phyloP scores from a whole-genome alignment of 2,329 filamentous ascomycete species.

The Boeremia exigua region DNA sequence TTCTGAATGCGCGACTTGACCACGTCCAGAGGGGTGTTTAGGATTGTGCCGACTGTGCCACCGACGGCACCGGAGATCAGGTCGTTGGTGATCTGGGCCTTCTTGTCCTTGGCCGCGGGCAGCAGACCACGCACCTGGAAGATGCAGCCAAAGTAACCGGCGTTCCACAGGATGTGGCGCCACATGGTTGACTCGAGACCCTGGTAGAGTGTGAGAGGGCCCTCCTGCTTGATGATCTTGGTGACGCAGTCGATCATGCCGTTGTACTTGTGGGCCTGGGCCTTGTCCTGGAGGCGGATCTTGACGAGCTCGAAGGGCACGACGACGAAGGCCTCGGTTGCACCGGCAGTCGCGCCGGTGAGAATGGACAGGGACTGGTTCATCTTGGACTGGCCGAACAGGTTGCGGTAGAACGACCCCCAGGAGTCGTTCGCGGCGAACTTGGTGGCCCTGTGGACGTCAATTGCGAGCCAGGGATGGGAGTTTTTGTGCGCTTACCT shows the following conservation, averaged over 20 bases:
- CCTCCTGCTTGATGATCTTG: slow-evolving; percentile 85
- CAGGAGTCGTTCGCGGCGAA: slow-evolving; percentile 99
- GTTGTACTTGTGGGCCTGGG: slow-evolving; percentile 85
- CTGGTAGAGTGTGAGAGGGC: slow-evolving; percentile 89
- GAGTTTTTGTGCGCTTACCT: slow-evolving; percentile 48
- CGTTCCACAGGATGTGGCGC: slow-evolving; percentile 94
- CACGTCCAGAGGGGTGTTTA: slow-evolving; percentile 97
- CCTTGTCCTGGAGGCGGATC: slow-evolving; percentile 95
- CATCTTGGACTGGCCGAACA: slow-evolving; percentile 86
- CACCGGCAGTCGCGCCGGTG: slow-evolving; percentile 92
- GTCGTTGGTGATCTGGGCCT: slow-evolving; percentile 82
- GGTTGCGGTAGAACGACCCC: slow-evolving; percentile 89
- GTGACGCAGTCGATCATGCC: slow-evolving; percentile 80
- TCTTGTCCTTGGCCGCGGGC: slow-evolving; percentile 81
- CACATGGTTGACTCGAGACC: slow-evolving; percentile 96
- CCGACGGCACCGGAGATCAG: slow-evolving; percentile 85
- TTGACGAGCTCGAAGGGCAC: slow-evolving; percentile 99
- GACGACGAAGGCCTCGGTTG: slow-evolving; percentile 94
- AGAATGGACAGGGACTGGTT: slow-evolving; percentile 90
- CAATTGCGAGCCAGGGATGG: slow-evolving; percentile 1
- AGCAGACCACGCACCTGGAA: slow-evolving; percentile 91
- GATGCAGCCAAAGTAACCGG: slow-evolving; percentile 97
- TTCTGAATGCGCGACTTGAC: slow-evolving; percentile 99
- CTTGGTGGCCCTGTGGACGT: slow-evolving; percentile 76
- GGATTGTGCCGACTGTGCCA: slow-evolving; percentile 85